Evolutionary conservation across 495 filamentous ascomycete species (phyloP).

Genomic region (Penicillium subrubescens): DNA sequence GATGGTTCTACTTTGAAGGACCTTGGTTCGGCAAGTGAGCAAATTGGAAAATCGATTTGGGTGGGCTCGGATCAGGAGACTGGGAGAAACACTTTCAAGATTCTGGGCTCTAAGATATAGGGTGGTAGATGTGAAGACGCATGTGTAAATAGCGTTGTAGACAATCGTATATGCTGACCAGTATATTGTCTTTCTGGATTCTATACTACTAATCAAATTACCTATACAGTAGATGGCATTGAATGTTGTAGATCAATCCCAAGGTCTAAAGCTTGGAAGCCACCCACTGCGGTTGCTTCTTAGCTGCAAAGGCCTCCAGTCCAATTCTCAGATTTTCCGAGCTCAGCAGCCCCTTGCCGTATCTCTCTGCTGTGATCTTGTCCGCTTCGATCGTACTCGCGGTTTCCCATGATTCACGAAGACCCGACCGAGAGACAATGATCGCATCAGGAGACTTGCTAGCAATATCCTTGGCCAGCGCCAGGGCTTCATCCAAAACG

Average conservation of each 20-base stretch:
- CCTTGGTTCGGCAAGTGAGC: neutral
- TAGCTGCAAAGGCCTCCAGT: conserved; percentile 73
- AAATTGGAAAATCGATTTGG: neutral
- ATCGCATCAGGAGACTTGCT: conserved; percentile 68
- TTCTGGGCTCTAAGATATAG: neutral
- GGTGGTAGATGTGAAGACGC: neutral
- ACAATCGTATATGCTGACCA: neutral
- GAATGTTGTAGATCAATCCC: neutral
- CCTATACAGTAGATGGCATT: neutral
- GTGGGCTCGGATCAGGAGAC: neutral
- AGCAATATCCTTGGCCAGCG: conserved; percentile 26
- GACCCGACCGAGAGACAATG: conserved; percentile 63
- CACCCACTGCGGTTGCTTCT: conserved; percentile 67
- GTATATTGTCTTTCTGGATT: neutral
- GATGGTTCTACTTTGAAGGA: conserved; percentile 1
- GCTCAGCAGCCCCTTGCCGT: conserved; percentile 50
- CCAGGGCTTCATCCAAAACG: conserved; percentile 33
- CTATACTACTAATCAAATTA: neutral
- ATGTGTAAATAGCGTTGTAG: neutral
- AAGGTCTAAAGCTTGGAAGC: neutral
- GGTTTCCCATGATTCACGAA: conserved; percentile 68
- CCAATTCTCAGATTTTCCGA: conserved; percentile 74
- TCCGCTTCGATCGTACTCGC: conserved; percentile 59
- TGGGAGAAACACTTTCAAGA: conserved; percentile 2
- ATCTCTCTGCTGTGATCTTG: conserved; percentile 52